Evolutionary conservation across 2,329 filamentous ascomycete genomes (phyloP).

Genomic region (Diaporthe sp.): DNA sequence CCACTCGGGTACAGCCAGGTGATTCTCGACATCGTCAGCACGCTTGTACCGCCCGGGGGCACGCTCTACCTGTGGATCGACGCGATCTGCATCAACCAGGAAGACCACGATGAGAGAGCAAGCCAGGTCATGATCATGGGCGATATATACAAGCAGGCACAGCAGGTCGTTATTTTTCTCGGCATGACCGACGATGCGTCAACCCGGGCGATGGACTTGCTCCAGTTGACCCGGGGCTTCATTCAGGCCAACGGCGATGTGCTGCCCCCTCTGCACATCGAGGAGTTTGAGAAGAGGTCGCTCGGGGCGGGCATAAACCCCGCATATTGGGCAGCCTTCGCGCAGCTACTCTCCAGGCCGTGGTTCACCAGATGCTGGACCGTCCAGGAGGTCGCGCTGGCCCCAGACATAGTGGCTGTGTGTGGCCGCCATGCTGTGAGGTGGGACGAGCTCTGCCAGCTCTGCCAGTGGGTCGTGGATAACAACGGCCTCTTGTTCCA

Average conservation of each 20-base stretch:
- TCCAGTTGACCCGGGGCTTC: not conserved
- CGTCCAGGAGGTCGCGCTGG: not conserved
- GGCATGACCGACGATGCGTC: not conserved
- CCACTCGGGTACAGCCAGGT: not conserved
- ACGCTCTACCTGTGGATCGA: conserved; percentile 2
- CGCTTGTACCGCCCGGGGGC: not conserved
- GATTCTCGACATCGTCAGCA: not conserved
- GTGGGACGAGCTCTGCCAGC: not conserved
- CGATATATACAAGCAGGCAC: not conserved
- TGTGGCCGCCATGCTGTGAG: not conserved
- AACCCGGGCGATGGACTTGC: not conserved
- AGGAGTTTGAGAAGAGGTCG: not conserved
- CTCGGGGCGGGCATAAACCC: not conserved
- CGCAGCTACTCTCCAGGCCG: not conserved
- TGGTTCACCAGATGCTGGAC: not conserved
- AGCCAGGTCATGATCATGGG: not conserved
- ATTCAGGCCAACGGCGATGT: not conserved
- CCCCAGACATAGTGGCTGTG: not conserved
- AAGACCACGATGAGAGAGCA: not conserved
- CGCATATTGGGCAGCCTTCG: not conserved
- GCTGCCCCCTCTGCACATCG: not conserved
- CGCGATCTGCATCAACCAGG: not conserved
- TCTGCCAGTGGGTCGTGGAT: not conserved
- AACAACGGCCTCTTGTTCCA: not conserved
- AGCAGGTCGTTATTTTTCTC: not conserved